Evolutionary conservation across 2,329 filamentous ascomycete species (phyloP).

Genomic region (Beauveria asiatica): DNA sequence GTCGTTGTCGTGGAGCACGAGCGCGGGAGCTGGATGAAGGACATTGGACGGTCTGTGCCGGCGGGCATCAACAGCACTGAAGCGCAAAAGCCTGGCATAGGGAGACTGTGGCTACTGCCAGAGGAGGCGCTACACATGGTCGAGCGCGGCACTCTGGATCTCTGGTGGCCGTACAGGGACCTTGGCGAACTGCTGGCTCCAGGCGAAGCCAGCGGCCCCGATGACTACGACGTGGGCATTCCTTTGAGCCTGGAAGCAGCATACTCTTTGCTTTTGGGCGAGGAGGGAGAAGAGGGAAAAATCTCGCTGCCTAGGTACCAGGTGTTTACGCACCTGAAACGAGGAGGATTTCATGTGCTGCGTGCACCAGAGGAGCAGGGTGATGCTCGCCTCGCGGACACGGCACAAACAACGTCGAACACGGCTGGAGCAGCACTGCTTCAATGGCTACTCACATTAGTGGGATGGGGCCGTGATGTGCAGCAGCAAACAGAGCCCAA

Average conservation of each 20-base stretch:
- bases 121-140: conserved; percentile 88
- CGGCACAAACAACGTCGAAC: conserved; percentile 16
- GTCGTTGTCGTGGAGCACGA: conserved; percentile 63
- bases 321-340: conserved; percentile 78
- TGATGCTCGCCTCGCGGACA: not conserved
- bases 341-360: conserved; percentile 72
- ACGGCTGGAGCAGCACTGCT: conserved; percentile 28
- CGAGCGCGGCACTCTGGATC: conserved; percentile 78
- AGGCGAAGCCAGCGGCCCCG: conserved; percentile 18
- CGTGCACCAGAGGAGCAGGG: conserved; percentile 45
- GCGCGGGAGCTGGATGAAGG: conserved; percentile 64
- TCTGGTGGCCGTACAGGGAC: conserved; percentile 66
- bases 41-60: conserved; percentile 60
- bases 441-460: conserved; percentile 46
- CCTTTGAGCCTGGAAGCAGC: conserved; percentile 87
- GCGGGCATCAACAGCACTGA: conserved; percentile 38
- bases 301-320: conserved; percentile 70
- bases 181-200: conserved; percentile 37
- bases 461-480: conserved; percentile 20
- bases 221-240: conserved; percentile 54
- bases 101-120: conserved; percentile 73
- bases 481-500: conserved; percentile 19
- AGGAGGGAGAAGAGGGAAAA: conserved; percentile 53
- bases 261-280: conserved; percentile 74
- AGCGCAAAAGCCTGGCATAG: conserved; percentile 36